Evolutionary conservation across 164 flowering plant species (phyloP).

Genomic region (Aristolochia californica): DNA sequence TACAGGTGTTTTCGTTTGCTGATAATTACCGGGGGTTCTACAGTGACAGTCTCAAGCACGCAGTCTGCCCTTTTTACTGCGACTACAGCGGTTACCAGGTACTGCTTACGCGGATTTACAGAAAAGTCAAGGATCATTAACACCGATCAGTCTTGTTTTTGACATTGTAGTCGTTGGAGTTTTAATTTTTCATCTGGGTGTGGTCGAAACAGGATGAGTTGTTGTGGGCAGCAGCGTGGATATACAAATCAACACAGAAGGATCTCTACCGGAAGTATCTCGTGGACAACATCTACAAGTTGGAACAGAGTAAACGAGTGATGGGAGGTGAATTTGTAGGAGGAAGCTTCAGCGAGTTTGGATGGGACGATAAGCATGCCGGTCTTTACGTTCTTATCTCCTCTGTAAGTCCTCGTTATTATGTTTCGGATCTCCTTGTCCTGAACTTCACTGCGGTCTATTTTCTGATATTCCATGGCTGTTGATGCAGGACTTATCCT

Average conservation of each 20-base stretch:
- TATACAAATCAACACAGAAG: constrained; percentile 50
- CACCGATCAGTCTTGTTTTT: not conserved
- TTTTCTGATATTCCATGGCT: not conserved
- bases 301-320: constrained; percentile 14
- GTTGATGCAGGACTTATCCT: constrained; percentile 2
- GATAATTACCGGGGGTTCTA: constrained; percentile 33
- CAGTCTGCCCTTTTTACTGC: constrained; percentile 94
- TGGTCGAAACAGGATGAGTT: constrained; percentile 51
- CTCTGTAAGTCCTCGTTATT: not conserved
- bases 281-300: constrained; percentile 15
- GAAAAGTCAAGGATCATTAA: too few species aligned
- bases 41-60: constrained; percentile 26
- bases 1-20: constrained; percentile 39
- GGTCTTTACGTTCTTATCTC: constrained; percentile 20
- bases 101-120: not conserved
- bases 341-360: constrained; percentile 36
- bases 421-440: too few species aligned
- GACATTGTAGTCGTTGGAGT: not conserved
- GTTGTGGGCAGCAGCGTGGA: constrained; percentile 81
- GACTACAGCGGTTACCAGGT: constrained; percentile 86
- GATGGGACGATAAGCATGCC: constrained; percentile 86
- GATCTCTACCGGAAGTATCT: constrained; percentile 36
- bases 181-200: not conserved
- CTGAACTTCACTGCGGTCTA: too few species aligned
- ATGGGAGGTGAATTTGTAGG: constrained; percentile 44